These are phyloP conservation scores for Huiozyma naganishii DNA, from an alignment of 805 yeast species.

Conservation along the genomic window DNA sequence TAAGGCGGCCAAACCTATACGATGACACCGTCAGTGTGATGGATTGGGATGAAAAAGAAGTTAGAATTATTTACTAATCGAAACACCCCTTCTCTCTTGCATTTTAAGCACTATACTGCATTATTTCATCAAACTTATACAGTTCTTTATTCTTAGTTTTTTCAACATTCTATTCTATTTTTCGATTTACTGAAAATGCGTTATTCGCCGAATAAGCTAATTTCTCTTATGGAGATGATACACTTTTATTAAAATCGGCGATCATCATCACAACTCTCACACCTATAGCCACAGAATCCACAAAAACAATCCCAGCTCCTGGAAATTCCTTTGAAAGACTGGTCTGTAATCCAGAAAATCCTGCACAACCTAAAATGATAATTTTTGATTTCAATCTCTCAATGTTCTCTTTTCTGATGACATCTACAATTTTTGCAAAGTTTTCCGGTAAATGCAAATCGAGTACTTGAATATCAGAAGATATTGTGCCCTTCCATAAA, in stretches of 20 bases:
- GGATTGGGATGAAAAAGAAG: not conserved
- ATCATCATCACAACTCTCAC: conserved; percentile 4
- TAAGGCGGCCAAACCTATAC: conserved; percentile 1
- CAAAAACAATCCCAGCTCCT: conserved; percentile 2
- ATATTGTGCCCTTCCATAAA: conserved; percentile 16
- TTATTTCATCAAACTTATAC: not conserved
- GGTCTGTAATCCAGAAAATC: conserved; percentile 16
- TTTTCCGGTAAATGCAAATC: conserved; percentile 10
- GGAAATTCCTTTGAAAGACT: conserved; percentile 4
- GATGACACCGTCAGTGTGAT: conserved; percentile 3
- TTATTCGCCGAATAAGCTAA: not conserved
- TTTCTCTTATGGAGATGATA: not conserved
- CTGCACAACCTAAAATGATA: conserved; percentile 21
- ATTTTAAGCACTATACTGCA: not conserved
- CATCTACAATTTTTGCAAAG: conserved; percentile 8
- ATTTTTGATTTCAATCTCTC: conserved; percentile 7
- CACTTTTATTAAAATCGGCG: conserved; percentile 3
- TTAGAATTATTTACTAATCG: conserved; percentile 2
- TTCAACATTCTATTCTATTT: not conserved
- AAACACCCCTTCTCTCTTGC: not conserved
- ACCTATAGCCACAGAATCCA: conserved; percentile 9
- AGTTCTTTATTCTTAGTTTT: not conserved
- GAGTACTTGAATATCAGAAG: conserved; percentile 15
- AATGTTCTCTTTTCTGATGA: conserved; percentile 12
- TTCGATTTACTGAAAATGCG: not conserved